Base-by-base conservation (phyloP, 768 basidiomycete species). In the Dioszegia crocea region DNA sequence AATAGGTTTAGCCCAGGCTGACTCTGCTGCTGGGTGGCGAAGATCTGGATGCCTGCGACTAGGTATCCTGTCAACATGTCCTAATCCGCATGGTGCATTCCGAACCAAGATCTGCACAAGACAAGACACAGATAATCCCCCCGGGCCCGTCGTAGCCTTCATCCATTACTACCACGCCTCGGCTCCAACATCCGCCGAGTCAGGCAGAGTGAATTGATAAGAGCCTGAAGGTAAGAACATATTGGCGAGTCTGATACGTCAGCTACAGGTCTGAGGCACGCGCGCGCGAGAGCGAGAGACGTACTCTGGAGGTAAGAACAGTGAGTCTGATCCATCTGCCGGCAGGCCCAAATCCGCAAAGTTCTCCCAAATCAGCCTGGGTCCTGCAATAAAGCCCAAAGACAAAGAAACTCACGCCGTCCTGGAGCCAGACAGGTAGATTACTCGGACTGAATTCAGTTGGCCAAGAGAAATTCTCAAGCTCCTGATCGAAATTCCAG, bases 401-500 rank as follows among this genome's bases (percentile, higher is more conserved):
- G 30, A 23, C 17, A 24, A n/a, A n/a, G n/a, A n/a, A 6, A 80
- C 85, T 60, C 49, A 89, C 89, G 80, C 89, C 86, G 77, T 94
- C 92, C 74, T 89, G 91, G 57, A 96, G 78, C 92, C 92, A 96
- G 3, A 85, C 68, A n/a, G 92, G 92, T 56, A 96, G 87, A 45
- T 86, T 84, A 40, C 84, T 83, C 10, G 89, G 87, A 71, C 84
- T 89, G 75, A 93, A 85, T 50, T 76, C 70, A 44, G 76, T 75
- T 54, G 78, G 58, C 47, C 87, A 86, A 84, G 86, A 88, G 26
- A 82, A 81, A 64, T 89, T 85, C 0, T 88, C 89, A 24, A 91
- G 82, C 67, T 91, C 91, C 70, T 91, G 55, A 53, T 91, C 90
- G 71, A 91, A 53, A 50, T 61, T 55, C 31, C 59, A 60, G 56